Evolutionary conservation across 495 filamentous ascomycete genomes (phyloP).

Genomic region (Annulohypoxylon nitens): DNA sequence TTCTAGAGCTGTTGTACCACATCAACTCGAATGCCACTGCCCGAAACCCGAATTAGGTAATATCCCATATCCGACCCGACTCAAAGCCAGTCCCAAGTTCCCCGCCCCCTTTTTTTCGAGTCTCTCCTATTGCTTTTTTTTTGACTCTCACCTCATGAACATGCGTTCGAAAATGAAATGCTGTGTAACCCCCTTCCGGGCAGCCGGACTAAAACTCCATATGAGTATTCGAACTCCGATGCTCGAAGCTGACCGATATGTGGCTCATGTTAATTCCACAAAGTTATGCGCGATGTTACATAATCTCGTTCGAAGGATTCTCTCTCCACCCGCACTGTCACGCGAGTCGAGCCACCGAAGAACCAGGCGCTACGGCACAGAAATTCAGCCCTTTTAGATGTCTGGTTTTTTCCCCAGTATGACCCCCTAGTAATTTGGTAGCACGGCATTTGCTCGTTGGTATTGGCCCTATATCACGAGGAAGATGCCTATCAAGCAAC

Average conservation of each 20-base stretch:
- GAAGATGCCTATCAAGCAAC: neutral
- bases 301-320: neutral
- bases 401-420: neutral
- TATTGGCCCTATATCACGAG: neutral
- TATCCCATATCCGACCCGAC: neutral
- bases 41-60: neutral
- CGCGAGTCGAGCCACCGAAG: neutral
- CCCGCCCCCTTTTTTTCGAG: neutral
- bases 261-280: neutral
- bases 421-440: neutral
- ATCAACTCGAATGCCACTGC: neutral
- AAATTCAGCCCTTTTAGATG: neutral
- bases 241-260: neutral
- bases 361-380: neutral
- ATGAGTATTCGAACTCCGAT: neutral
- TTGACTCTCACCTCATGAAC: neutral
- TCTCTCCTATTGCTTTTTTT: neutral
- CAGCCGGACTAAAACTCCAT: neutral
- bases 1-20: neutral
- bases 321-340: neutral
- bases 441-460: neutral
- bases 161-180: neutral
- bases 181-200: neutral
- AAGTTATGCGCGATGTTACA: constrained; percentile 1
- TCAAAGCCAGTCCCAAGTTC: neutral